Conservation (phyloP, 225 moss, liverwort and hornwort genomes). For the Polytrichum formosum region DNA sequence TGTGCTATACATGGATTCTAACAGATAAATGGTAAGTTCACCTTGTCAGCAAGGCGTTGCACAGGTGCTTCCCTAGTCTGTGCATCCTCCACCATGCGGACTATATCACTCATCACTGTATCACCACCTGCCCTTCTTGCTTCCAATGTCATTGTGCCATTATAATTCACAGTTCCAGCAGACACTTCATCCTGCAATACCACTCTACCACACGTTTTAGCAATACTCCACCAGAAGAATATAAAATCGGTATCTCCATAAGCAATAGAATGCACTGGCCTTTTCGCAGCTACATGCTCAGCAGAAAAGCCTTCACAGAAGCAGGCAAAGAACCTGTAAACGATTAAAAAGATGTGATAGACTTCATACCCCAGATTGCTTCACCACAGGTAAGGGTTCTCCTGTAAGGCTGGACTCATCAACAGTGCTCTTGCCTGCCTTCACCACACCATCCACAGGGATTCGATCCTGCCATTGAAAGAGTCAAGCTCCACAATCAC, state of each 20-base stretch:
- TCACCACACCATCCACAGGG: slow-evolving; percentile 91
- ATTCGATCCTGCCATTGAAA: slow-evolving; percentile 73
- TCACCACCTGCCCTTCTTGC: slow-evolving; percentile 92
- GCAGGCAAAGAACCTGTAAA: too few species aligned
- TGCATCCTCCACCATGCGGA: slow-evolving; percentile 99
- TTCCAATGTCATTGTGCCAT: slow-evolving; percentile 88
- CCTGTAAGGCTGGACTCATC: slow-evolving; percentile 99
- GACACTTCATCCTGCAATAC: slow-evolving; percentile 81
- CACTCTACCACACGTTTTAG: not conserved
- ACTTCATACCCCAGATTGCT: slow-evolving; percentile 69
- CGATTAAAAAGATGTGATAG: not conserved
- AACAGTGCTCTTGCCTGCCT: slow-evolving; percentile 86
- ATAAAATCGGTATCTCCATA: too few species aligned
- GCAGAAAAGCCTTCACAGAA: not conserved
- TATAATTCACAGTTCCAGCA: slow-evolving; percentile 94
- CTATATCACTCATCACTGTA: slow-evolving; percentile 94
- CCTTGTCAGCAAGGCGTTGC: slow-evolving; percentile 95
- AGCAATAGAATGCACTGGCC: not conserved
- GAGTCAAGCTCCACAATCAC: too few species aligned
- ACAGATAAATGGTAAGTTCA: slow-evolving; percentile 7
- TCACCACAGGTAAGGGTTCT: slow-evolving; percentile 88
- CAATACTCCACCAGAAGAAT: slow-evolving; percentile 2
- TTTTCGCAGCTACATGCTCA: not conserved
- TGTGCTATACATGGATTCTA: too few species aligned
- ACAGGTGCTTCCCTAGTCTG: slow-evolving; percentile 99